Percentiles rank a stretch among this genome's conserved stretches.
phyloP scores from a whole-genome alignment of 805 yeast species.

The Cyberlindnera mrakii region DNA sequence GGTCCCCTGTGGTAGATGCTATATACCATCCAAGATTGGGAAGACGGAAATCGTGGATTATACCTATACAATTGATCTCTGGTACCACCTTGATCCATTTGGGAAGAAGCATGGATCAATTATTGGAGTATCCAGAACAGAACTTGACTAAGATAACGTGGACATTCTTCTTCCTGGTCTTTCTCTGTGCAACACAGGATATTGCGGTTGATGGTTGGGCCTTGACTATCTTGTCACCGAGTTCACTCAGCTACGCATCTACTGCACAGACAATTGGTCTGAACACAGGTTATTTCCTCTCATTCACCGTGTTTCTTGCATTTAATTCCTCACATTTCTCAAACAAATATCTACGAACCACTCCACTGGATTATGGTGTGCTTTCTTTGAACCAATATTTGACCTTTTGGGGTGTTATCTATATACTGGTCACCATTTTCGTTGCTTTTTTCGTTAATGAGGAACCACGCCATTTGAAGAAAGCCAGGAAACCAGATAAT shows the following conservation, averaged over 20 bases:
- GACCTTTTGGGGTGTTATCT: constrained; percentile 69
- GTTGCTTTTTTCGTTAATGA: constrained; percentile 62
- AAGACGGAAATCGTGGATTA: constrained; percentile 87
- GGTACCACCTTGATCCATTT: constrained; percentile 60
- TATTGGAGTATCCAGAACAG: constrained; percentile 42
- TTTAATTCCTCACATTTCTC: constrained; percentile 90
- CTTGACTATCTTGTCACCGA: constrained; percentile 71
- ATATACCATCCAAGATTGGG: constrained; percentile 63
- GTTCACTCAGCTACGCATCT: constrained; percentile 83
- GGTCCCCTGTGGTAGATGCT: constrained; percentile 97
- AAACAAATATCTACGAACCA: constrained; percentile 67
- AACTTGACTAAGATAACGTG: constrained; percentile 55
- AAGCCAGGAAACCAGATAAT: constrained; percentile 25
- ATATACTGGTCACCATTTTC: constrained; percentile 57
- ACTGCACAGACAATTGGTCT: constrained; percentile 97
- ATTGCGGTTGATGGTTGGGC: constrained; percentile 99
- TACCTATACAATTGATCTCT: constrained; percentile 84
- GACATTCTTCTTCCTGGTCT: constrained; percentile 70
- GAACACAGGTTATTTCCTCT: constrained; percentile 85
- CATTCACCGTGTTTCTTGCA: constrained; percentile 88
- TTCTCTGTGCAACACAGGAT: constrained; percentile 95
- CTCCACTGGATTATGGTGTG: constrained; percentile 59
- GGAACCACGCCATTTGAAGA: constrained; percentile 48
- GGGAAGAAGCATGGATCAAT: constrained; percentile 50
- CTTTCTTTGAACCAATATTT: constrained; percentile 72